phyloP scores from a whole-genome alignment of 495 filamentous ascomycete genomes.

The Neurospora pannonica region DNA sequence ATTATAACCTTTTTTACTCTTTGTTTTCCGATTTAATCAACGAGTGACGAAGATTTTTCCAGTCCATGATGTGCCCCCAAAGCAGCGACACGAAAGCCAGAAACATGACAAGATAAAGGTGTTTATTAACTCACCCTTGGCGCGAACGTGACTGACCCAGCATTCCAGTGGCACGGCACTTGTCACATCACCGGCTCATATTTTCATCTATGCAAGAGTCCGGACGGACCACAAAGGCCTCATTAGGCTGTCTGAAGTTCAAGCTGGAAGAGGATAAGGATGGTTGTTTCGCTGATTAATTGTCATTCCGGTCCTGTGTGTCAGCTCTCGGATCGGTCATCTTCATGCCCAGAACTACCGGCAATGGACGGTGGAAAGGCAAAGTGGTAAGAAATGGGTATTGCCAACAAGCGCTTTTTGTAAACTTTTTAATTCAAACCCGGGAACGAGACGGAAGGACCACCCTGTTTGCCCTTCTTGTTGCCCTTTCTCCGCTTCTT shows the following conservation, averaged over 20 bases:
- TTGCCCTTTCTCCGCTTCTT: conserved; percentile 39
- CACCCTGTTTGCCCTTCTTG: conserved; percentile 15
- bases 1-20: neutral
- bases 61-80: neutral
- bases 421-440: conserved; percentile 18
- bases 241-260: neutral
- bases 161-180: neutral
- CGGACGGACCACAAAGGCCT: neutral
- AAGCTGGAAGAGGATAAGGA: neutral
- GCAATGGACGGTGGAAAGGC: neutral
- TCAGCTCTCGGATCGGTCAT: conserved; percentile 13
- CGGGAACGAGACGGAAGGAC: conserved; percentile 17
- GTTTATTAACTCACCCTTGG: neutral
- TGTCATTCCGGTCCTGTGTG: neutral
- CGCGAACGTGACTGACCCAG: neutral
- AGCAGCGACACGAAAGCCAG: neutral
- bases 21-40: neutral
- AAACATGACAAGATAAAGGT: neutral
- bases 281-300: neutral
- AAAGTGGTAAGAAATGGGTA: neutral
- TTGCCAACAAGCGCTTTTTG: neutral
- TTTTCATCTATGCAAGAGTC: neutral
- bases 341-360: conserved; percentile 6
- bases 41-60: neutral
- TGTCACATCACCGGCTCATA: neutral